Evolutionary conservation across 805 yeast species (phyloP), one percentile per base, ranked within the genome.

Genomic region (Metschnikowia henanensis): DNA sequence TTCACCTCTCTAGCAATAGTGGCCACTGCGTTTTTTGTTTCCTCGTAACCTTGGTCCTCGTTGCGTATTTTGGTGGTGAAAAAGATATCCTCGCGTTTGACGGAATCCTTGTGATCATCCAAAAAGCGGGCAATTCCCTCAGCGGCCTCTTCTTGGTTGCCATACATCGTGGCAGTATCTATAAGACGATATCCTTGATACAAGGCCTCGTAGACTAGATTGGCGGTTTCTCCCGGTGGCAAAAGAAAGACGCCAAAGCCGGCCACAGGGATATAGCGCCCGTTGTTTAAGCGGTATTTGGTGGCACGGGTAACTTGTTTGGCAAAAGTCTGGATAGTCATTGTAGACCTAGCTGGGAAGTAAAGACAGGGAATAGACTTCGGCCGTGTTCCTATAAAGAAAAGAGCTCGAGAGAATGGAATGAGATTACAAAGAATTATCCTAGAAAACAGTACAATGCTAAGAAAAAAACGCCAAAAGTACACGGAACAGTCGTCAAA

Each of bases 151-250:
- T 50, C 50, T 58, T 85, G 87, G 63, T 87, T 87, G 9, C 68
- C 65, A 65, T 87, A 87, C n/a, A 62, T 61, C 7, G 74, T 79
- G 5, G 95, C 95, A 17, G 83, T 69, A 58, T 87, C 94, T 45
- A 87, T 66, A 55, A 83, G 92, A 51, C 92, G 75, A 59, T 84
- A 87, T 0, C 95, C 95, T 10, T 60, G 66, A 22, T 70, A 62
- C 45, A 87, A 70, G 1, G 91, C 94, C 21, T 70, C 58, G 51
- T 74, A 70, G 0, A 81, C 83, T 17, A 80, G 54, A 0, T 68
- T 62, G 3, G 61, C 45, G 1, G 83, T 69, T 6, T 64, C 64
- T 0, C 53, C 51, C 0, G 55, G 44, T 3, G 79, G 71, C 3
- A 79, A 51, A 20, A 64, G 54, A 62, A 75, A 81, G 3, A 80